Base-by-base conservation (phyloP, 1,139 yeast genomes). In the Suhomyces terraborum region DNA sequence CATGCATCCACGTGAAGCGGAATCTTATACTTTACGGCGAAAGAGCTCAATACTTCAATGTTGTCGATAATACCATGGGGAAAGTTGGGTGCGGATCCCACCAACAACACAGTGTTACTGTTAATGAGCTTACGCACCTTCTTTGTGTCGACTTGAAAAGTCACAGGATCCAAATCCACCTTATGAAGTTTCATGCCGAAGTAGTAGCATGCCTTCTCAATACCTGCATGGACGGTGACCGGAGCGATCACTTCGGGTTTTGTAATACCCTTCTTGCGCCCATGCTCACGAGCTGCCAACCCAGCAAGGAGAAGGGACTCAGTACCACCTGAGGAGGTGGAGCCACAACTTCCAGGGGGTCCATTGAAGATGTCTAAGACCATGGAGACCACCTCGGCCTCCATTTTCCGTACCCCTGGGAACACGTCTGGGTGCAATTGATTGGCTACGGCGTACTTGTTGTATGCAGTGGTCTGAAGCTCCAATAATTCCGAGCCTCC, bases 21-120 rank as follows among this genome's bases (percentile, higher is more conserved):
- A 32, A 91, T 78, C 10, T 76, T 65, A 60, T 85, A 67, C 43
- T 68, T 72, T 18, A 73, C 51, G 0, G 95, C 97, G 17, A 93
- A 56, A 20, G 75, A 58, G 7, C 95, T 80, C 33, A 93, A 73
- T 1, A 75, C 80, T 48, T 79, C 84, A 45, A 93, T 89, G 55
- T 91, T 93, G 64, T 93, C 98, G 46, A 88, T 82, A 29, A 93
- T 85, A 19, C 98, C 98, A 59, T 93, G 98, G 2, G 98, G 98
- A 64, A 82, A 93, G 66, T 91, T 93, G 28, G 98, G 98, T 4
- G 97, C 96, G 1, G 97, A 89, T 0, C 98, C 98, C 8, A 83
- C 88, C 31, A 93, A 64, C 32, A 93, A 68, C 5, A 88, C 86
- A 0, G 98, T 93, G 62, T 91, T 89, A 6, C 68, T 61, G 55